These are phyloP conservation scores for Fusarium sp. DNA, from an alignment of 2,329 filamentous ascomycete genomes.

Conservation along the genomic window DNA sequence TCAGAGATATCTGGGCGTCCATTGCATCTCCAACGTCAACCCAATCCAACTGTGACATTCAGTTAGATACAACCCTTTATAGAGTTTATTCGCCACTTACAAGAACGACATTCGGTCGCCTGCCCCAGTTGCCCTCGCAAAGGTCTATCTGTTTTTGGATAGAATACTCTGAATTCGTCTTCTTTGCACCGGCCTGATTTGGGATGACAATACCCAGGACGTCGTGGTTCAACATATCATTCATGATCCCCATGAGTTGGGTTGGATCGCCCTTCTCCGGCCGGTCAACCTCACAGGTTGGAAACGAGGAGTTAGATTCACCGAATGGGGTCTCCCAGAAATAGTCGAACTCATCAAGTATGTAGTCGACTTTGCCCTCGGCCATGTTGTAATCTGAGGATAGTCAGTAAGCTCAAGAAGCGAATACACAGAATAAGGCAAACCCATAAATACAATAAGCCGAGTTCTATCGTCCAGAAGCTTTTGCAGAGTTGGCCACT, in stretches of 20 bases:
- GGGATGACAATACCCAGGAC: slow-evolving; percentile 46
- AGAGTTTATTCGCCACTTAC: slow-evolving; percentile 30
- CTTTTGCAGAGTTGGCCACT: slow-evolving; percentile 75
- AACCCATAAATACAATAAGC: slow-evolving; percentile 77
- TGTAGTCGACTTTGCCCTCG: slow-evolving; percentile 63
- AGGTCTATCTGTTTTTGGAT: slow-evolving; percentile 41
- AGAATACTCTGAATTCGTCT: slow-evolving; percentile 49
- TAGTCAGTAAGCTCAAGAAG: slow-evolving; percentile 25
- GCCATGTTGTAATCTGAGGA: slow-evolving; percentile 66
- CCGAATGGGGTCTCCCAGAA: slow-evolving; percentile 80
- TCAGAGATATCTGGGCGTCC: slow-evolving; percentile 50
- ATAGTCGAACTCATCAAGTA: slow-evolving; percentile 71
- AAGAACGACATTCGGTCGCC: slow-evolving; percentile 43
- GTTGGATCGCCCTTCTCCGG: slow-evolving; percentile 53
- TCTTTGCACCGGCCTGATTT: slow-evolving; percentile 41
- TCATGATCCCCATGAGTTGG: slow-evolving; percentile 43
- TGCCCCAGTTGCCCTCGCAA: slow-evolving; percentile 34
- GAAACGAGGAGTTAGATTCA: slow-evolving; percentile 66
- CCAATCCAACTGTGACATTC: slow-evolving; percentile 52
- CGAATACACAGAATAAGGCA: slow-evolving; percentile 7
- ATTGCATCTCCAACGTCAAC: slow-evolving; percentile 54
- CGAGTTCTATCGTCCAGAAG: slow-evolving; percentile 71
- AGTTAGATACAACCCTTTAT: slow-evolving; percentile 1
- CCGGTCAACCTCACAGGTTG: slow-evolving; percentile 72
- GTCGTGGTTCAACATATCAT: slow-evolving; percentile 45